Evolutionary conservation across 129 eudicot species (phyloP).

Genomic region (Flaveria linearis): DNA sequence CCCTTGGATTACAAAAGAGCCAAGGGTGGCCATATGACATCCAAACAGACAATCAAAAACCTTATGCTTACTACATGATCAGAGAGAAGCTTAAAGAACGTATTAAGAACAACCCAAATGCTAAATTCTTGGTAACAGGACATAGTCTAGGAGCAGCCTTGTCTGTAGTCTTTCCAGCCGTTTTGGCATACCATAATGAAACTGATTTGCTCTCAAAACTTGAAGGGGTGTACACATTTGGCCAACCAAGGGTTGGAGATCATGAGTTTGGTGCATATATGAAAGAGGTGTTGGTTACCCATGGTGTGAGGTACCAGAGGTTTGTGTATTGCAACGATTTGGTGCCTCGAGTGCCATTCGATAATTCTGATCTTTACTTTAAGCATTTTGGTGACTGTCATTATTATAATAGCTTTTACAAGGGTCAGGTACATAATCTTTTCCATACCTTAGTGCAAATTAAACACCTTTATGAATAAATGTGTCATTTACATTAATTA

Average conservation of each 20-base stretch:
- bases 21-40: conserved; percentile 41
- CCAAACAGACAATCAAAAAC: conserved; percentile 2
- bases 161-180: conserved; percentile 49
- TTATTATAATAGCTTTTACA: conserved; percentile 52
- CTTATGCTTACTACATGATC: conserved; percentile 45
- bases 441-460: neutral
- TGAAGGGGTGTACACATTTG: conserved; percentile 62
- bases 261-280: conserved; percentile 48
- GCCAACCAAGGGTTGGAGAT: conserved; percentile 78
- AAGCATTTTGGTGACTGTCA: conserved; percentile 66
- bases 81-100: conserved; percentile 38
- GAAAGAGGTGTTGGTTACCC: conserved; percentile 33
- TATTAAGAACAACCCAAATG: conserved; percentile 29
- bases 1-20: conserved; percentile 64
- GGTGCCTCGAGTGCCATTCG: conserved; percentile 66
- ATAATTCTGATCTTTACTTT: conserved; percentile 38
- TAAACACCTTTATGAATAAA: neutral
- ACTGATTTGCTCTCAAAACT: conserved; percentile 42
- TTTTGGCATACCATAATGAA: conserved; percentile 50
- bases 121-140: conserved; percentile 58
- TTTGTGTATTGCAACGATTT: conserved; percentile 64
- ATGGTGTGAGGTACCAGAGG: conserved; percentile 44
- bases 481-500: neutral
- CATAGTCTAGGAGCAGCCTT: conserved; percentile 76
- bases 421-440: conserved; percentile 47